Evolutionary conservation across 257 asterid species (phyloP), one percentile per base, ranked within the genome.

Genomic region (Echites panduratus): DNA sequence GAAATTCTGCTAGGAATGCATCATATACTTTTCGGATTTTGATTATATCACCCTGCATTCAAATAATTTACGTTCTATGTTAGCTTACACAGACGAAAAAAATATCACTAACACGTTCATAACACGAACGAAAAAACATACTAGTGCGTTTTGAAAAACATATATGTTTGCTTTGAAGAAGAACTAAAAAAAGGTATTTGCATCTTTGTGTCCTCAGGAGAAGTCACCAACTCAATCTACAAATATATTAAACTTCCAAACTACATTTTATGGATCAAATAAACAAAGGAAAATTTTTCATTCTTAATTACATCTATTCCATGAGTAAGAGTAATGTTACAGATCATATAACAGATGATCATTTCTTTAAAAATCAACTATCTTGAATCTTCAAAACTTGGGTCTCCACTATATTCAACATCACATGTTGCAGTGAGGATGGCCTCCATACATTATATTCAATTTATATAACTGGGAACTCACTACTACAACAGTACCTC

Each of bases 1-100:
- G 99, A 83, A 95, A 95, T 80, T 95, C 99, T 40, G 88, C 92
- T 70, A 95, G 82, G 81, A 95, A 95, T 10, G 95, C 78, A 87
- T 95, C 99, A 82, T 95, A 95, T 41, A 88, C 97, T 84, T 87
- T 95, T 45, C 83, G 87, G 62, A 92, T 86, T 81, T 92, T 95
- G 85, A 82, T 72, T 75, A 92, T 84, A 79, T 89, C 82, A 8
- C 92, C 96, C 98, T 95, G 72, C 49, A 82, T 74, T 40, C 38
- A 35, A 67, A 66, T n/a, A 7, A 19, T 69, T 69, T 69, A 2
- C 12, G 29, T 27, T 50, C 6, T 7, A 14, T 7, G 26, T 29
- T 9, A 68, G 40, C 40, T 24, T 17, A 26, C 17, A 49, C 7
- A 0, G 24, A 5, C 5, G n/a, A 16, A 4, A 68, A 68, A 68